Conservation (phyloP, 2,329 filamentous ascomycete species). For the Botrytis fabae region DNA sequence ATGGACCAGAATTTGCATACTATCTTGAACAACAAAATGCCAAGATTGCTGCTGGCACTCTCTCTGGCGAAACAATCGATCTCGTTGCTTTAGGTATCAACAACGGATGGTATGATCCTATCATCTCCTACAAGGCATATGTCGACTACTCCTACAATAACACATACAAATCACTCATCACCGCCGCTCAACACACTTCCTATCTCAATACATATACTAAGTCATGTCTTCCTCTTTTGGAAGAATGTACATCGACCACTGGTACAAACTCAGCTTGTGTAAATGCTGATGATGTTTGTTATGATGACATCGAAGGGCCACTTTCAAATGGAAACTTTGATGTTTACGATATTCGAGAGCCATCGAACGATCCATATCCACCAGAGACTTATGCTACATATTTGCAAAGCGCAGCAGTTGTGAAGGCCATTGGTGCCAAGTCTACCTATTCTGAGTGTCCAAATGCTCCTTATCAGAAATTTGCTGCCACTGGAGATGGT, state of each 20-base stretch:
- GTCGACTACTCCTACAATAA: constrained; percentile 38
- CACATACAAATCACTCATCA: constrained; percentile 46
- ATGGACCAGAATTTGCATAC: constrained; percentile 55
- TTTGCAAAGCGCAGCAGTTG: constrained; percentile 43
- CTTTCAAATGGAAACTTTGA: constrained; percentile 20
- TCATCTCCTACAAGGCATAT: constrained; percentile 51
- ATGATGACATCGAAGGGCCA: constrained; percentile 29
- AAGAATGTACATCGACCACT: constrained; percentile 46
- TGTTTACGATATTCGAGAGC: constrained; percentile 26
- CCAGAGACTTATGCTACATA: constrained; percentile 46
- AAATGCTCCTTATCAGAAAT: constrained; percentile 42
- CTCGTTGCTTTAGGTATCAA: constrained; percentile 42
- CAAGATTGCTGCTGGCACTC: constrained; percentile 47
- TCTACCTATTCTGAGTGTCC: constrained; percentile 47
- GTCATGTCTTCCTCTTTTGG: constrained; percentile 44
- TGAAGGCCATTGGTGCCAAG: constrained; percentile 49
- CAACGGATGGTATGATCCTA: constrained; percentile 51
- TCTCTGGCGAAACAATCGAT: constrained; percentile 41
- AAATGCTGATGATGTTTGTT: constrained; percentile 55
- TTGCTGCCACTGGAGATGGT: constrained; percentile 46
- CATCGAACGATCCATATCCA: constrained; percentile 39
- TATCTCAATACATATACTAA: constrained; percentile 42
- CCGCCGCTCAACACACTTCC: constrained; percentile 36
- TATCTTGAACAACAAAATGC: constrained; percentile 60
- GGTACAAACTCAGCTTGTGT: constrained; percentile 82